Evolutionary conservation across 108 stramenopile species (phyloP).

Genomic region (Phaeodactylum tricornutum): DNA sequence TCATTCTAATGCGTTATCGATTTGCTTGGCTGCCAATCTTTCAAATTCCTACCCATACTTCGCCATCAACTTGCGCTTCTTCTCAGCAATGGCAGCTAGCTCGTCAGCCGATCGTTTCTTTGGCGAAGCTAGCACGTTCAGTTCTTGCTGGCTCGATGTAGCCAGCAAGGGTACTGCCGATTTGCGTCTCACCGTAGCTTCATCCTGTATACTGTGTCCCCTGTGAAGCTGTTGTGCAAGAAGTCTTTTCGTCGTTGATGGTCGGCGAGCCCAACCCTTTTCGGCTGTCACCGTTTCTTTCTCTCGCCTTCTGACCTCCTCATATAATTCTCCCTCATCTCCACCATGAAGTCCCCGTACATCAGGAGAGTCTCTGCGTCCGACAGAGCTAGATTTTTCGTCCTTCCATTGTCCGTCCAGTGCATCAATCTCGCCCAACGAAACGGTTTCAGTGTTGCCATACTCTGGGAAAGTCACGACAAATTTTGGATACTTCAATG

Average conservation of each 20-base stretch:
- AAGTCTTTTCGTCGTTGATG: slow-evolving; percentile 31
- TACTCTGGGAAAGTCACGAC: slow-evolving; percentile 93
- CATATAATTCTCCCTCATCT: slow-evolving; percentile 41
- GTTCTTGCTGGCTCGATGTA: slow-evolving; percentile 8
- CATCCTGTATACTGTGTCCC: slow-evolving; percentile 1
- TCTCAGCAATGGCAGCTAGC: slow-evolving; percentile 60
- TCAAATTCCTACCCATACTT: slow-evolving; percentile 51
- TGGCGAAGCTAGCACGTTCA: slow-evolving; percentile 2
- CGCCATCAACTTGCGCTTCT: slow-evolving; percentile 68
- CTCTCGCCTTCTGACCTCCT: slow-evolving; percentile 63
- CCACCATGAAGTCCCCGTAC: slow-evolving; percentile 21
- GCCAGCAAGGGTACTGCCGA: not conserved
- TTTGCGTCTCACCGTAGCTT: not conserved
- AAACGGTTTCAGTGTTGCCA: slow-evolving; percentile 85
- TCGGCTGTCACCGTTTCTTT: slow-evolving; percentile 49
- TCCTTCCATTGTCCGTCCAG: slow-evolving; percentile 15
- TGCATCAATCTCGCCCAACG: slow-evolving; percentile 84
- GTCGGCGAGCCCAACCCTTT: slow-evolving; percentile 33
- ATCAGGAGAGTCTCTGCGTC: too few species aligned
- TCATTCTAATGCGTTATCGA: too few species aligned
- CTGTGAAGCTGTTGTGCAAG: slow-evolving; percentile 15
- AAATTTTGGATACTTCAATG: slow-evolving; percentile 61
- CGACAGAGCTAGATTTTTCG: not conserved
- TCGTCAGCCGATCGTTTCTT: slow-evolving; percentile 60
- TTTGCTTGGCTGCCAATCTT: too few species aligned